phyloP scores from a whole-genome alignment of 805 yeast species.

The Candida ipomoeae region DNA sequence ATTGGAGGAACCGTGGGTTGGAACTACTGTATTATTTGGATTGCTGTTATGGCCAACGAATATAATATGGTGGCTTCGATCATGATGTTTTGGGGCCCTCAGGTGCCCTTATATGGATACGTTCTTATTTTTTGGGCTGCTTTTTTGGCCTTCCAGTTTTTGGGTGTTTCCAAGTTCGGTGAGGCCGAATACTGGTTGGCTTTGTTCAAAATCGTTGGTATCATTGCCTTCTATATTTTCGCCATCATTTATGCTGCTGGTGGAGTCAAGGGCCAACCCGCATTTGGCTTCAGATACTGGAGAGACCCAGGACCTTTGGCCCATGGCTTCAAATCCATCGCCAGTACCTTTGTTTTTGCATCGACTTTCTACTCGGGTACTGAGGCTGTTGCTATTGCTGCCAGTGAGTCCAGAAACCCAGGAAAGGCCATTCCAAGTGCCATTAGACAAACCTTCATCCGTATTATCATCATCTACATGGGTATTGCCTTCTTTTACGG shows the following conservation, averaged over 20 bases:
- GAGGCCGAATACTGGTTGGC: slow-evolving; percentile 55
- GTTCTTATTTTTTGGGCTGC: slow-evolving; percentile 49
- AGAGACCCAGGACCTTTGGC: slow-evolving; percentile 41
- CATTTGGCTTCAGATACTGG: slow-evolving; percentile 43
- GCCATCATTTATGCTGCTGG: slow-evolving; percentile 46
- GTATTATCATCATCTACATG: slow-evolving; percentile 51
- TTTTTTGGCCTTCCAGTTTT: slow-evolving; percentile 46
- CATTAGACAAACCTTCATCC: slow-evolving; percentile 50
- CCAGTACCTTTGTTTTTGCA: slow-evolving; percentile 54
- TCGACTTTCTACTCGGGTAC: slow-evolving; percentile 59
- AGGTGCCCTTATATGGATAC: slow-evolving; percentile 54
- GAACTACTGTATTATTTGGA: slow-evolving; percentile 53
- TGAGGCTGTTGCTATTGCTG: slow-evolving; percentile 54
- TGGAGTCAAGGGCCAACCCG: slow-evolving; percentile 34
- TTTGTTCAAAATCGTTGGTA: slow-evolving; percentile 43
- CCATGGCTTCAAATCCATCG: slow-evolving; percentile 52
- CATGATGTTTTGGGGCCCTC: slow-evolving; percentile 46
- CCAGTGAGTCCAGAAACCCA: slow-evolving; percentile 61
- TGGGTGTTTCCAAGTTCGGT: slow-evolving; percentile 53
- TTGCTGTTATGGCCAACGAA: slow-evolving; percentile 52
- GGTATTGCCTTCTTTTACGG: slow-evolving; percentile 56
- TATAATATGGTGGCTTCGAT: slow-evolving; percentile 51
- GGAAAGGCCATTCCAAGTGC: slow-evolving; percentile 54
- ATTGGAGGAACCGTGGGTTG: slow-evolving; percentile 56
- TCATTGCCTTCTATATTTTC: slow-evolving; percentile 48